Evolutionary conservation across 2,329 filamentous ascomycete species (phyloP).

Genomic region (Fusarium sp.): DNA sequence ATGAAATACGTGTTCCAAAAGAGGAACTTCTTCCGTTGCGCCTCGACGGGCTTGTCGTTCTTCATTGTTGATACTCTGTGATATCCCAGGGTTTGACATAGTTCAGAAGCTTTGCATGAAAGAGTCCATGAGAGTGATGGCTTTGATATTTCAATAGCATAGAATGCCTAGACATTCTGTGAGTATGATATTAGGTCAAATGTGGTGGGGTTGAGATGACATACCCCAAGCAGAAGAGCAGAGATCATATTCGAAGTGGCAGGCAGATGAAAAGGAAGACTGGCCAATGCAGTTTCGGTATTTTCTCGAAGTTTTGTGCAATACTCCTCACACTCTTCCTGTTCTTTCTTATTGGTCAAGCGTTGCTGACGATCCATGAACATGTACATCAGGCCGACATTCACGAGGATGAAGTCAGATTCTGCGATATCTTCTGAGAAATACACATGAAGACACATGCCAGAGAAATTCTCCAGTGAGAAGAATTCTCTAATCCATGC

Average conservation of each 20-base stretch:
- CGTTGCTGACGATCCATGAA: constrained; percentile 45
- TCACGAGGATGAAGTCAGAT: constrained; percentile 52
- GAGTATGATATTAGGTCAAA: background rate
- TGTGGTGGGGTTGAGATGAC: background rate
- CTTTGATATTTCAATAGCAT: constrained; percentile 51
- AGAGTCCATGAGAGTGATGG: constrained; percentile 51
- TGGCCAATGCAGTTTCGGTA: constrained; percentile 50
- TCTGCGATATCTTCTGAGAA: constrained; percentile 51
- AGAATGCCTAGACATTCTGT: constrained; percentile 45
- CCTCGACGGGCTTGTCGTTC: constrained; percentile 33
- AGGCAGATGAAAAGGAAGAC: constrained; percentile 51
- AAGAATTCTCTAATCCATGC: constrained; percentile 51
- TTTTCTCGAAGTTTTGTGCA: constrained; percentile 47
- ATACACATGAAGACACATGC: constrained; percentile 52
- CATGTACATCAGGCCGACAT: constrained; percentile 50
- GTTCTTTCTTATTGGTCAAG: constrained; percentile 28
- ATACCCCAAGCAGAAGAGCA: constrained; percentile 45
- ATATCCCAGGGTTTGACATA: constrained; percentile 51
- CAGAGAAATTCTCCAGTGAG: constrained; percentile 48
- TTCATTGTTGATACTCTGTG: constrained; percentile 48
- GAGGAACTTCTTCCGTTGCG: constrained; percentile 51
- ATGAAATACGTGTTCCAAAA: constrained; percentile 71
- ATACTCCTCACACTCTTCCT: constrained; percentile 44
- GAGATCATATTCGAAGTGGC: constrained; percentile 47
- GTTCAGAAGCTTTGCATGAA: constrained; percentile 50